A percentile compares a stretch with the other conserved stretches of the same genome.
Evolutionary conservation across 176 grass and related monocot species (phyloP).

Genomic region (Carex kokanica): DNA sequence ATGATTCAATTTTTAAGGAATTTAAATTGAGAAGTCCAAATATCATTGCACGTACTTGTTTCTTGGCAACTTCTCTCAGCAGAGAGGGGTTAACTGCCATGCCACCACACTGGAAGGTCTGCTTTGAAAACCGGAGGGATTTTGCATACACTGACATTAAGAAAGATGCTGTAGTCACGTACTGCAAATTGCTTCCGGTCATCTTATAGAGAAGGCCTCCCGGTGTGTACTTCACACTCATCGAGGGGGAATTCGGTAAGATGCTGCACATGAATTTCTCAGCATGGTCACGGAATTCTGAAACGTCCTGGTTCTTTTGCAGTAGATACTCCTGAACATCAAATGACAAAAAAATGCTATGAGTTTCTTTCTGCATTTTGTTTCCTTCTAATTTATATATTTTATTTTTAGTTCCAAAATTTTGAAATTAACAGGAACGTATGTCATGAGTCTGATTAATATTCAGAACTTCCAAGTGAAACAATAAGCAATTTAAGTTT

Average conservation of each 20-base stretch:
- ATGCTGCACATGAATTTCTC: conserved; percentile 31
- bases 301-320: conserved; percentile 4
- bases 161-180: conserved; percentile 38
- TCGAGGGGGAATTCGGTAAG: conserved; percentile 14
- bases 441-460: background rate
- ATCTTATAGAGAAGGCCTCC: conserved; percentile 40
- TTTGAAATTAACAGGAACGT: background rate
- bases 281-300: conserved; percentile 21
- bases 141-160: conserved; percentile 33
- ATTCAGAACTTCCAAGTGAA: background rate
- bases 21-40: background rate
- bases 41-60: conserved; percentile 17
- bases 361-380: background rate
- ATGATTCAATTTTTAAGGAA: background rate
- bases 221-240: conserved; percentile 27
- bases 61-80: conserved; percentile 5
- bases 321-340: conserved; percentile 24
- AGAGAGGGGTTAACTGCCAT: background rate
- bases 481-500: background rate
- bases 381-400: background rate
- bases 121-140: conserved; percentile 24
- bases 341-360: background rate
- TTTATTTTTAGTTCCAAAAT: background rate
- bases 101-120: conserved; percentile 14
- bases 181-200: conserved; percentile 45